These are phyloP conservation scores for Apiospora rasikravindrae DNA, from an alignment of 2,329 filamentous ascomycete genomes.

Conservation along the genomic window DNA sequence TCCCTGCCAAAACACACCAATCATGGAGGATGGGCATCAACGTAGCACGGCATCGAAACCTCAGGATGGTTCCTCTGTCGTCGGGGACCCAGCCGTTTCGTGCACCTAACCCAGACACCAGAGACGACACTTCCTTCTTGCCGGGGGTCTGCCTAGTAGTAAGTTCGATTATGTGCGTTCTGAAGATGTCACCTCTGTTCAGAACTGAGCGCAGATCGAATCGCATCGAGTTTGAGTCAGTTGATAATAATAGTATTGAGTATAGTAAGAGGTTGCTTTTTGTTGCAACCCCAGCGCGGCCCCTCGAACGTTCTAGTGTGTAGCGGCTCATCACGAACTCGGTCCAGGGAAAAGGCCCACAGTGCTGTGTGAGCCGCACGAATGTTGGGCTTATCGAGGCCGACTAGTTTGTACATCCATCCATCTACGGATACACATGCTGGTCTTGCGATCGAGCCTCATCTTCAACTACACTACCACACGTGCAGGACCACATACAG, in stretches of 20 bases:
- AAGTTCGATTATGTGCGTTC: background rate
- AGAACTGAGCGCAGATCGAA: background rate
- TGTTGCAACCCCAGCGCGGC: background rate
- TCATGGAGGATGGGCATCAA: background rate
- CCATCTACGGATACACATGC: background rate
- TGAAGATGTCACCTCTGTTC: background rate
- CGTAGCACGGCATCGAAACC: background rate
- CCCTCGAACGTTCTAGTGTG: background rate
- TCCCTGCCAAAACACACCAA: background rate
- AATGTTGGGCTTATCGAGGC: background rate
- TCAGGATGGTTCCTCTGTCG: background rate
- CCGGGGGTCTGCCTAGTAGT: background rate
- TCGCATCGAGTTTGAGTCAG: background rate
- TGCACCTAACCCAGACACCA: background rate
- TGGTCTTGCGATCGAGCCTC: background rate
- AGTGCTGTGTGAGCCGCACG: slow-evolving; percentile 2
- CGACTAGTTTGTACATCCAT: no score
- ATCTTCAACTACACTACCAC: background rate
- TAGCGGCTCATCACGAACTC: background rate
- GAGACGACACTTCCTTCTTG: background rate
- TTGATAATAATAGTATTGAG: background rate
- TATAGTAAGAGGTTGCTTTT: background rate
- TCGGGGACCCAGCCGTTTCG: background rate
- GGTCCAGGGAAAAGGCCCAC: background rate
- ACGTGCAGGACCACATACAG: background rate